These are phyloP conservation scores for Rhodotorula sphaerocarpa DNA, from an alignment of 768 basidiomycete genomes.

Conservation along the genomic window DNA sequence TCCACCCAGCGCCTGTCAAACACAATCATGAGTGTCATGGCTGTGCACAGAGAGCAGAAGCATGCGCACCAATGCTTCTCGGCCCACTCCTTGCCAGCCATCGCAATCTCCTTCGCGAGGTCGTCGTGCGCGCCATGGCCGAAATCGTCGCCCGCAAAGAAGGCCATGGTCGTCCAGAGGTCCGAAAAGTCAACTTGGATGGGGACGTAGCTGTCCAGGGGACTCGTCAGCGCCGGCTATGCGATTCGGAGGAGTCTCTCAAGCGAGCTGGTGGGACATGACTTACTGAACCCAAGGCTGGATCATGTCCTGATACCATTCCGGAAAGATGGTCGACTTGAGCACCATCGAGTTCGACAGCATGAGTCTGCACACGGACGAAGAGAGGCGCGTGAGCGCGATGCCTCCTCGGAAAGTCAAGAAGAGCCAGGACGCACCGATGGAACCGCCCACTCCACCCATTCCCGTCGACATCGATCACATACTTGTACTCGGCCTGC, in stretches of 20 bases:
- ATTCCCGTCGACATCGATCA: conserved; percentile 84
- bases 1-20: conserved; percentile 43
- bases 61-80: conserved; percentile 35
- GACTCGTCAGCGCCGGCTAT: background rate
- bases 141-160: conserved; percentile 42
- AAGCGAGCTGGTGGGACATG: background rate
- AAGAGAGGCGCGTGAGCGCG: too few species aligned
- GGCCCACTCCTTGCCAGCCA: conserved; percentile 41
- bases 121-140: conserved; percentile 43
- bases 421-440: conserved; percentile 46
- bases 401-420: too few species aligned
- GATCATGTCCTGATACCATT: conserved; percentile 40
- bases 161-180: conserved; percentile 43
- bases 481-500: conserved; percentile 45
- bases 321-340: conserved; percentile 43
- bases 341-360: conserved; percentile 45
- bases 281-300: conserved; percentile 45
- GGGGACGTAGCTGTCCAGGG: conserved; percentile 39
- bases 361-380: conserved; percentile 40
- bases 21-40: too few species aligned
- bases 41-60: too few species aligned
- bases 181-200: conserved; percentile 44
- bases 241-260: too few species aligned
- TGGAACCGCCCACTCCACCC: conserved; percentile 81
- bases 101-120: conserved; percentile 44